A percentile compares a stretch with the other conserved stretches of the same genome.
These are phyloP conservation scores for Botryotinia globosa DNA, from an alignment of 2,329 filamentous ascomycete genomes.

Conservation along the genomic window DNA sequence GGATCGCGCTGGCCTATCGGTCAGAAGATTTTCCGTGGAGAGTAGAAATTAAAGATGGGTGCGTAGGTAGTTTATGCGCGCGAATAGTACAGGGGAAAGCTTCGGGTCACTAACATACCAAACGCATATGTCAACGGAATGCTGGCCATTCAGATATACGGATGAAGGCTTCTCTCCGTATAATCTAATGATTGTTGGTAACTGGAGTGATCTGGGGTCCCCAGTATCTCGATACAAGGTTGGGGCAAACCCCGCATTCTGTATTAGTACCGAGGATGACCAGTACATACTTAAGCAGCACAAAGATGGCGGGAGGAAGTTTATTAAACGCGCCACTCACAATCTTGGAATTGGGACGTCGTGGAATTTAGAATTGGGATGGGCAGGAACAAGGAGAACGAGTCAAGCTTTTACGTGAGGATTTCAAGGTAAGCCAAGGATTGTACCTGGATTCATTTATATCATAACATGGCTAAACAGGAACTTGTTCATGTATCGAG, in stretches of 20 bases:
- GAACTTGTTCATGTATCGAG: neutral
- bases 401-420: neutral
- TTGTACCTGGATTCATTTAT: neutral
- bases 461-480: neutral
- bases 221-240: neutral
- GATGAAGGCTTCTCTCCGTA: neutral
- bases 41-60: neutral
- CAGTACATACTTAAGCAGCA: neutral
- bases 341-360: neutral
- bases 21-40: neutral
- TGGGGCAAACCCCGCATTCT: slow-evolving; percentile 4
- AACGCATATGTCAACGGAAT: neutral
- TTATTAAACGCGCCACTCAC: slow-evolving; percentile 8
- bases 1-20: neutral
- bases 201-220: slow-evolving; percentile 2
- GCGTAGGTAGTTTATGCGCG: neutral
- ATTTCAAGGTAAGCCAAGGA: neutral
- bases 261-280: neutral
- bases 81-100: neutral
- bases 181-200: neutral
- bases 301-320: neutral
- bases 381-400: neutral
- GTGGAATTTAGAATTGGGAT: neutral
- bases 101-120: neutral
- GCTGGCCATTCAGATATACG: neutral